These are phyloP conservation scores for Pontederia paniculata DNA, from an alignment of 176 grass and related monocot genomes.

Conservation along the genomic window DNA sequence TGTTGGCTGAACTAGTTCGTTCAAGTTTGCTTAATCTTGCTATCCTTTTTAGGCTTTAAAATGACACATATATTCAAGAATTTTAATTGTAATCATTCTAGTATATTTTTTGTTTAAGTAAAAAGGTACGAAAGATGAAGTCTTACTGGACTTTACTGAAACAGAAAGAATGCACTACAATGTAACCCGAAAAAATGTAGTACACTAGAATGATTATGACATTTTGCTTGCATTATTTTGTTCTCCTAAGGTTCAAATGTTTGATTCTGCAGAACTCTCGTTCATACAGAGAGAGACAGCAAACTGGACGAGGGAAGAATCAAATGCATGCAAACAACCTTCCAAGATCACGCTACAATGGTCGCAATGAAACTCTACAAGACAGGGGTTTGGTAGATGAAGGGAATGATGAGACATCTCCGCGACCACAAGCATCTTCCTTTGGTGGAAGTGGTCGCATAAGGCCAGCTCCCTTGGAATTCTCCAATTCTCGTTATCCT, in stretches of 20 bases:
- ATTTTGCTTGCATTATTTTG: neutral
- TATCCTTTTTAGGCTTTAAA: neutral
- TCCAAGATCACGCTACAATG: slow-evolving; percentile 5
- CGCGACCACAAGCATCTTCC: neutral
- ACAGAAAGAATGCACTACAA: neutral
- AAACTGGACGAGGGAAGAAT: slow-evolving; percentile 3
- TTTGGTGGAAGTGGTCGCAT: neutral
- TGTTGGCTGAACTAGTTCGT: no score
- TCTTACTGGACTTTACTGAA: neutral
- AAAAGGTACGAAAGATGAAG: neutral
- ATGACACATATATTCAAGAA: neutral
- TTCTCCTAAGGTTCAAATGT: neutral
- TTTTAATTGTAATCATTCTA: neutral
- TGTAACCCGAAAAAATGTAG: neutral
- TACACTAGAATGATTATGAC: neutral
- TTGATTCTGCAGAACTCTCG: slow-evolving; percentile 10
- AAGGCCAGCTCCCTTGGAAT: neutral
- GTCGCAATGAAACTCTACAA: neutral
- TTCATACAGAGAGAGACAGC: slow-evolving; percentile 4
- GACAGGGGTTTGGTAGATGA: neutral
- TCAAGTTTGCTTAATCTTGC: no score
- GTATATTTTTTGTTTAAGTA: neutral
- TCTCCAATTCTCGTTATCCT: neutral
- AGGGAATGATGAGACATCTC: neutral
- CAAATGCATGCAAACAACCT: neutral